These are phyloP conservation scores for Starmera pachycereana DNA, from an alignment of 805 yeast genomes.

Conservation along the genomic window DNA sequence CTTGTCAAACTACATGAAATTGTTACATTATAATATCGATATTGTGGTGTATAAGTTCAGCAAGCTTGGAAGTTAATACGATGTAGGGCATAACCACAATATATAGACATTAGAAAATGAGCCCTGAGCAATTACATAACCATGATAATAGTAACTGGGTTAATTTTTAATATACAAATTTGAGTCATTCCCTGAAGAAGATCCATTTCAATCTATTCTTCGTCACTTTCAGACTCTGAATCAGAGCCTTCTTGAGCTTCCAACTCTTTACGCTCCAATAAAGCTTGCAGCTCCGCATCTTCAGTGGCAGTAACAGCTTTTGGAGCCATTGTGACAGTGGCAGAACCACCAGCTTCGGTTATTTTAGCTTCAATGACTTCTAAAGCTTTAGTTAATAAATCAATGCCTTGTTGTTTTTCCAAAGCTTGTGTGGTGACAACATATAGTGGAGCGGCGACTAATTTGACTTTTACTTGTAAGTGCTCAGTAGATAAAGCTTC, in stretches of 20 bases:
- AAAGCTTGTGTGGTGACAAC: conserved; percentile 88
- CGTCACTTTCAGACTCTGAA: conserved; percentile 48
- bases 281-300: conserved; percentile 94
- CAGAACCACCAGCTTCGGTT: conserved; percentile 67
- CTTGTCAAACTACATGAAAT: no score
- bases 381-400: conserved; percentile 68
- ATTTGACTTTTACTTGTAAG: conserved; percentile 83
- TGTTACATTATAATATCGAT: no score
- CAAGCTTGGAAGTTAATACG: no score
- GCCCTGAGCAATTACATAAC: no score
- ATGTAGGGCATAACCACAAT: no score
- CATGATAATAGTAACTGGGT: no score
- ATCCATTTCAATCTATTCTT: conserved; percentile 12
- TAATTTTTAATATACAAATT: no score
- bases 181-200: no score
- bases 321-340: conserved; percentile 95
- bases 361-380: conserved; percentile 64
- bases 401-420: conserved; percentile 85
- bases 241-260: conserved; percentile 79
- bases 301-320: conserved; percentile 98
- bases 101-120: no score
- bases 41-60: no score
- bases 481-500: conserved; percentile 76
- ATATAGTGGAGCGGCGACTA: conserved; percentile 96
- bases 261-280: conserved; percentile 86